These are phyloP conservation scores for Talaromyces verruculosus DNA, from an alignment of 2,329 filamentous ascomycete genomes.

Conservation along the genomic window DNA sequence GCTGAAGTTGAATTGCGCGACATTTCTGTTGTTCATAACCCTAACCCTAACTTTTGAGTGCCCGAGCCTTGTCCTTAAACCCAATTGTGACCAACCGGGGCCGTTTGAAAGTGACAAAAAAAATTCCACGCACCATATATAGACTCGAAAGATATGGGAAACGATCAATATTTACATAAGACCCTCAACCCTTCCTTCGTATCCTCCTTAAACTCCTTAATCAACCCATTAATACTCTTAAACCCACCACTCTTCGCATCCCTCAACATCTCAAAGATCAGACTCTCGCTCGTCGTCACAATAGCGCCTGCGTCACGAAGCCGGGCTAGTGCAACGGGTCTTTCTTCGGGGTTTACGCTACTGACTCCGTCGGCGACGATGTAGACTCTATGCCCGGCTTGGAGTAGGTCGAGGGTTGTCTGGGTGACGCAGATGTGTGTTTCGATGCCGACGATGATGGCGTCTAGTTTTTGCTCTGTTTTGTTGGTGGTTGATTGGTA, in stretches of 20 bases:
- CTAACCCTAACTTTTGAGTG: background rate
- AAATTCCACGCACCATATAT: background rate
- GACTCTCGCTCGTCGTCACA: conserved; percentile 85
- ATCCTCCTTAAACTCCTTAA: conserved; percentile 72
- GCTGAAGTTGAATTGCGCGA: background rate
- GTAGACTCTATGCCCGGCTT: conserved; percentile 76
- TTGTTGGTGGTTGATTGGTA: conserved; percentile 26
- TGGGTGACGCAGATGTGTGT: conserved; percentile 93
- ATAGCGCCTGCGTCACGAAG: conserved; percentile 72
- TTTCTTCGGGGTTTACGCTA: conserved; percentile 79
- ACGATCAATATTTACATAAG: conserved; percentile 60
- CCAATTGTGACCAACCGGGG: background rate
- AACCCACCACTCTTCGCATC: conserved; percentile 74
- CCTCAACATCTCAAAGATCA: conserved; percentile 84
- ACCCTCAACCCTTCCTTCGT: conserved; percentile 69
- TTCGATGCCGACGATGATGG: conserved; percentile 88
- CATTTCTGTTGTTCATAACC: background rate
- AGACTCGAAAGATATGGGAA: background rate
- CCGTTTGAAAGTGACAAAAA: background rate
- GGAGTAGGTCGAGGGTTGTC: conserved; percentile 78
- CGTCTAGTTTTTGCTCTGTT: conserved; percentile 47
- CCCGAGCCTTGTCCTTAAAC: background rate
- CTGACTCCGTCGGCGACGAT: conserved; percentile 86
- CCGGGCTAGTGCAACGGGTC: conserved; percentile 73
- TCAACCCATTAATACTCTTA: conserved; percentile 67